A percentile compares a stretch with the other conserved stretches of the same genome.
phyloP scores from a whole-genome alignment of 495 filamentous ascomycete genomes.

The Neurospora sp. region DNA sequence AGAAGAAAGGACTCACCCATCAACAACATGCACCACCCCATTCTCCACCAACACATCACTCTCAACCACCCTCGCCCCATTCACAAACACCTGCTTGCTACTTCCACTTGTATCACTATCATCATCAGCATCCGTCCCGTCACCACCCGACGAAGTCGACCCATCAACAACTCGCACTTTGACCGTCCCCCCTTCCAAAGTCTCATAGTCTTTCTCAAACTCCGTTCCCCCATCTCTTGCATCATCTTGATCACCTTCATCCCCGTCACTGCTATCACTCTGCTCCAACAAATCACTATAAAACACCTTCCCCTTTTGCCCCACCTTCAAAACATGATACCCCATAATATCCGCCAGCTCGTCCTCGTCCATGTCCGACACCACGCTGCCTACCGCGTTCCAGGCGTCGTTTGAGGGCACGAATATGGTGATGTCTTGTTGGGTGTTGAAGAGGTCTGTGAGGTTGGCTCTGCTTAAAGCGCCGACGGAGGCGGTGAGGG shows the following conservation, averaged over 20 bases:
- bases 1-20: constrained; percentile 22
- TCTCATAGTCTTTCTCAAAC: not conserved
- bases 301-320: constrained; percentile 30
- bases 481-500: constrained; percentile 46
- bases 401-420: constrained; percentile 26
- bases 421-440: constrained; percentile 52
- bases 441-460: constrained; percentile 27
- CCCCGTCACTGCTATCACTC: constrained; percentile 21
- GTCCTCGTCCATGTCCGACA: constrained; percentile 1
- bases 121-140: not conserved
- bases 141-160: not conserved
- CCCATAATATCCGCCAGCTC: constrained; percentile 13
- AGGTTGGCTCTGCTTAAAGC: constrained; percentile 41
- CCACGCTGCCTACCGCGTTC: constrained; percentile 13
- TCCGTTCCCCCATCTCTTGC: no score
- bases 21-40: constrained; percentile 45
- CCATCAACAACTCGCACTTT: not conserved
- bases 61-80: constrained; percentile 36
- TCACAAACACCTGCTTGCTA: constrained; percentile 37
- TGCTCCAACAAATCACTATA: constrained; percentile 34
- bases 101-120: not conserved
- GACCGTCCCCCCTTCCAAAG: not conserved
- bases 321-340: constrained; percentile 25
- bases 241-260: not conserved
- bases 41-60: constrained; percentile 40